These are phyloP conservation scores for Phytophthora citrophthora DNA, from an alignment of 352 stramenopile species.

Conservation along the genomic window DNA sequence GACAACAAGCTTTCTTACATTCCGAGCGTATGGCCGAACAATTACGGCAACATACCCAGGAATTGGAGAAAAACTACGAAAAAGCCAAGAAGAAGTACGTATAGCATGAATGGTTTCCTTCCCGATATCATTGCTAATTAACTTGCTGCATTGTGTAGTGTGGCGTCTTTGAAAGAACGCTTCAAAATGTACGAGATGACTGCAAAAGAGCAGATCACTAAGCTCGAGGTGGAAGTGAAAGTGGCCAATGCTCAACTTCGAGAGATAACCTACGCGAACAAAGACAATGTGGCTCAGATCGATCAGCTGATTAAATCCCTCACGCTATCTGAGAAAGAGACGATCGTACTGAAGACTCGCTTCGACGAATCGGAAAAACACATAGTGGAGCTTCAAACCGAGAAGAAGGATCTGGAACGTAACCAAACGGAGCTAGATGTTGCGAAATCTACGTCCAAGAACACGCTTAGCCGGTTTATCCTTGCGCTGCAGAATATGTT, in stretches of 20 bases:
- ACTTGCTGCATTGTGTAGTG: slow-evolving; percentile 31
- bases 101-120: background rate
- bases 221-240: slow-evolving; percentile 84
- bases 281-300: slow-evolving; percentile 72
- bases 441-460: slow-evolving; percentile 60
- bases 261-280: slow-evolving; percentile 78
- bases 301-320: slow-evolving; percentile 65
- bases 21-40: slow-evolving; percentile 76
- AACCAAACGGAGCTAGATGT: slow-evolving; percentile 63
- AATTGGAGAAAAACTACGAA: slow-evolving; percentile 80
- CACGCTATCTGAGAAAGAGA: slow-evolving; percentile 55
- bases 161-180: slow-evolving; percentile 66
- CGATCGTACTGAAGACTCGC: slow-evolving; percentile 39
- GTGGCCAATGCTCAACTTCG: slow-evolving; percentile 71
- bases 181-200: slow-evolving; percentile 83
- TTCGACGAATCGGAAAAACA: slow-evolving; percentile 52
- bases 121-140: background rate
- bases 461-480: slow-evolving; percentile 61
- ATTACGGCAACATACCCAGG: slow-evolving; percentile 64
- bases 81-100: slow-evolving; percentile 76
- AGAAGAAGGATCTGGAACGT: slow-evolving; percentile 68
- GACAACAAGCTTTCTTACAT: slow-evolving; percentile 79
- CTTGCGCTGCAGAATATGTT: slow-evolving; percentile 71
- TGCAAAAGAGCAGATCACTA: slow-evolving; percentile 81
- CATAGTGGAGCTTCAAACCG: slow-evolving; percentile 46